Evolutionary conservation across 2,329 filamentous ascomycete species (phyloP).

Genomic region (Penicillium polonicum): DNA sequence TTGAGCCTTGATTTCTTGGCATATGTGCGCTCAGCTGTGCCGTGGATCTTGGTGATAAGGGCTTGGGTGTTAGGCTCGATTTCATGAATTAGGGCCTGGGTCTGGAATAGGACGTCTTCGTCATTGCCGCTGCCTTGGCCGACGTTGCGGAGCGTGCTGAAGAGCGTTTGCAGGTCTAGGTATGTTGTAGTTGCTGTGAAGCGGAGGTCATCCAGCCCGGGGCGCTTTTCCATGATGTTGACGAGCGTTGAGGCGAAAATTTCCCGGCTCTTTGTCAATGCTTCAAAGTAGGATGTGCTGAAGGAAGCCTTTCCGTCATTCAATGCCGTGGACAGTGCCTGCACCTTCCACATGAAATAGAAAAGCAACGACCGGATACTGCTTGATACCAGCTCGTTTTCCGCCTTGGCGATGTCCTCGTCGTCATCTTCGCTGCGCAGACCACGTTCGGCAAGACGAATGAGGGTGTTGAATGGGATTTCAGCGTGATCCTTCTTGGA

Average conservation of each 20-base stretch:
- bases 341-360: constrained; percentile 94
- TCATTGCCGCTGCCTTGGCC: constrained; percentile 41
- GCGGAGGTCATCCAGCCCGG: constrained; percentile 70
- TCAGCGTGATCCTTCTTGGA: constrained; percentile 39
- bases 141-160: constrained; percentile 66
- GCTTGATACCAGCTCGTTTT: constrained; percentile 74
- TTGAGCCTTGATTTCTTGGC: constrained; percentile 62
- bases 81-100: constrained; percentile 65
- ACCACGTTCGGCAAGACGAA: constrained; percentile 72
- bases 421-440: constrained; percentile 62
- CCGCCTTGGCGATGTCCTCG: constrained; percentile 69
- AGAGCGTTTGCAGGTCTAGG: constrained; percentile 78
- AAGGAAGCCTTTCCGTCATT: constrained; percentile 56
- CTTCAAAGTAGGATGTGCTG: constrained; percentile 63
- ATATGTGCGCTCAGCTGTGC: constrained; percentile 71
- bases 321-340: constrained; percentile 57
- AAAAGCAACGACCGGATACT: constrained; percentile 76
- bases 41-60: constrained; percentile 74
- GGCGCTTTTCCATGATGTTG: constrained; percentile 50
- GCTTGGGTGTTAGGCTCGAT: constrained; percentile 62
- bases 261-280: constrained; percentile 63
- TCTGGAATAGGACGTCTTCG: constrained; percentile 52
- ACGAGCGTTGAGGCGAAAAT: constrained; percentile 51
- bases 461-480: constrained; percentile 63
- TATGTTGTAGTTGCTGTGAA: constrained; percentile 72